Percentiles rank a stretch among this genome's conserved stretches.
These are phyloP conservation scores for Raddia distichophylla DNA, from an alignment of 176 grass and related monocot species.

Conservation along the genomic window DNA sequence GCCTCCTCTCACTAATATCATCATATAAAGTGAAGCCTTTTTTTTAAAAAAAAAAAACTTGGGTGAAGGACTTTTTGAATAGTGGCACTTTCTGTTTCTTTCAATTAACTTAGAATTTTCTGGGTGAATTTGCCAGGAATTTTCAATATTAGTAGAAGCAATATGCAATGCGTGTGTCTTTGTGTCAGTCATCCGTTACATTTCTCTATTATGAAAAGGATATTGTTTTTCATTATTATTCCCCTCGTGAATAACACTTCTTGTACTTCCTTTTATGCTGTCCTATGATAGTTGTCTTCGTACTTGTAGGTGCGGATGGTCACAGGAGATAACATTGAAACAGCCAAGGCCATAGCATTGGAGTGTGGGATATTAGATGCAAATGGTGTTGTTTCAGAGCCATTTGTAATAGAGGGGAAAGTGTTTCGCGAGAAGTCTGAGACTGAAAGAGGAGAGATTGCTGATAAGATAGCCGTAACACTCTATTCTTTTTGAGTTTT, in stretches of 20 bases:
- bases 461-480: slow-evolving; percentile 78
- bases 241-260: slow-evolving; percentile 1
- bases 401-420: slow-evolving; percentile 79
- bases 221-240: neutral
- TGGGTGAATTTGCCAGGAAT: neutral
- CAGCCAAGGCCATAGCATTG: slow-evolving; percentile 94
- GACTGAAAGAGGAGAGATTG: slow-evolving; percentile 57
- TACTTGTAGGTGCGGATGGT: slow-evolving; percentile 89
- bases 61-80: neutral
- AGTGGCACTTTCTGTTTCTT: neutral
- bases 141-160: neutral
- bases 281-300: slow-evolving; percentile 25
- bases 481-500: neutral
- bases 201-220: neutral
- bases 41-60: neutral
- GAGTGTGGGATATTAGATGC: slow-evolving; percentile 91
- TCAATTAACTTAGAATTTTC: neutral
- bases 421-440: slow-evolving; percentile 78
- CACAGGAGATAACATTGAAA: slow-evolving; percentile 95
- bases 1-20: neutral
- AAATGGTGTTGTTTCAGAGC: slow-evolving; percentile 42
- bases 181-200: neutral
- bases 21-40: neutral
- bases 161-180: neutral
- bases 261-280: slow-evolving; percentile 12